A percentile compares a stretch with the other conserved stretches of the same genome.
These are phyloP conservation scores for Berkeleyomyces basicola DNA, from an alignment of 2,329 filamentous ascomycete species.

Conservation along the genomic window DNA sequence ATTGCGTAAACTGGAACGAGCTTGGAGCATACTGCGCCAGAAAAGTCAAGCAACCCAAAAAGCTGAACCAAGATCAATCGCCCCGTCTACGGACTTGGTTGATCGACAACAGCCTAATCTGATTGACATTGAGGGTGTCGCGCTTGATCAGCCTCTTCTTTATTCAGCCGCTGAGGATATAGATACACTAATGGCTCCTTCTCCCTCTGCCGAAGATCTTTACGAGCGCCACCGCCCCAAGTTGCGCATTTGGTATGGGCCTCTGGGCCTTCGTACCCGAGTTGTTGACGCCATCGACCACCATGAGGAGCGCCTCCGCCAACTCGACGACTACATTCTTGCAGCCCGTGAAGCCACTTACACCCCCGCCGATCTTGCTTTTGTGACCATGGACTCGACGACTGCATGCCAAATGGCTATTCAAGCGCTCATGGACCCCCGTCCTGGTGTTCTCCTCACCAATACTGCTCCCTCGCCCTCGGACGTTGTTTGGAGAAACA, in stretches of 20 bases:
- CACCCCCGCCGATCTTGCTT: constrained; percentile 64
- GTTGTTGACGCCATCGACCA: constrained; percentile 86
- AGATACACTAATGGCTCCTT: background rate
- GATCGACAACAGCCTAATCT: background rate
- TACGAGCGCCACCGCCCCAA: constrained; percentile 36
- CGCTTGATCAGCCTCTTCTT: background rate
- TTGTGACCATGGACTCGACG: constrained; percentile 95
- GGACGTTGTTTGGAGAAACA: constrained; percentile 92
- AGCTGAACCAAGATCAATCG: background rate
- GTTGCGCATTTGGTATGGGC: constrained; percentile 62
- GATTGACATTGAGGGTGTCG: constrained; percentile 10
- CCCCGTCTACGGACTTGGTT: background rate
- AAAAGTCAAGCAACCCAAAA: constrained; percentile 26
- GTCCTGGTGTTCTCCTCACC: constrained; percentile 69
- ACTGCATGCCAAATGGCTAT: constrained; percentile 89
- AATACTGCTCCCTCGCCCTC: constrained; percentile 75
- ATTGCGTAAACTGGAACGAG: constrained; percentile 60
- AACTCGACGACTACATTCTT: constrained; percentile 58
- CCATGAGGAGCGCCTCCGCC: constrained; percentile 70
- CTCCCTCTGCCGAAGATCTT: constrained; percentile 14
- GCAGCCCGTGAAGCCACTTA: constrained; percentile 60
- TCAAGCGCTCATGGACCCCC: constrained; percentile 82
- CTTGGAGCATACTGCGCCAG: constrained; percentile 62
- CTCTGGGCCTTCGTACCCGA: constrained; percentile 51
- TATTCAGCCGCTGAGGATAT: background rate